Percentiles rank a stretch among this genome's conserved stretches.
Evolutionary conservation across 139 green algal genomes (phyloP).

Genomic region (Tetraselmis striata): DNA sequence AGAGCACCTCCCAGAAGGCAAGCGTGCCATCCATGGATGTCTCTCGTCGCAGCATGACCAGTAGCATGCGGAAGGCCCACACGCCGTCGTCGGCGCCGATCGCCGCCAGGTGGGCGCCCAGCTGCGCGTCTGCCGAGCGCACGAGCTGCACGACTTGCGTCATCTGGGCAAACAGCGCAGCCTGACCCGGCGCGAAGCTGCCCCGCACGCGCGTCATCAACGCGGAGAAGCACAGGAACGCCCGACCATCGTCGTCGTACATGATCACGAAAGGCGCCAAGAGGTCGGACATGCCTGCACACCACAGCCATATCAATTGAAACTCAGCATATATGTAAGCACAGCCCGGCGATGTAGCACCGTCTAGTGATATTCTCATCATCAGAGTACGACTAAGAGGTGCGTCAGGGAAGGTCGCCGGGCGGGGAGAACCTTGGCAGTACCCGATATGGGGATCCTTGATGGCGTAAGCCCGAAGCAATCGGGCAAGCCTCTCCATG

Average conservation of each 20-base stretch:
- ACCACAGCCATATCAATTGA: no score
- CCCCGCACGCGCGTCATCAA: not conserved
- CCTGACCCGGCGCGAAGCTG: not conserved
- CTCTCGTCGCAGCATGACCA: not conserved
- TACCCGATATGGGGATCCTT: not conserved
- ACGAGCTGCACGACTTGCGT: not conserved
- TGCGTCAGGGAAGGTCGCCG: no score
- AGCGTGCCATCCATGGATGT: not conserved
- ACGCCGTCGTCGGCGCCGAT: not conserved
- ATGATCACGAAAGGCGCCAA: not conserved
- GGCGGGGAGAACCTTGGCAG: not conserved
- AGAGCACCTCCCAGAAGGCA: not conserved
- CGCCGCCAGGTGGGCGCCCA: not conserved
- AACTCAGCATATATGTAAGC: no score
- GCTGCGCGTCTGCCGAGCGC: not conserved
- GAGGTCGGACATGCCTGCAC: not conserved
- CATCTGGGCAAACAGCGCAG: not conserved
- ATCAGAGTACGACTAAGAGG: no score
- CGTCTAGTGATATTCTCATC: no score
- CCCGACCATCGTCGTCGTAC: not conserved
- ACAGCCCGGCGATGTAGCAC: no score
- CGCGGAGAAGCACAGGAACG: not conserved
- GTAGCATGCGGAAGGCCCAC: not conserved
- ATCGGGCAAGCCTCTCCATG: not conserved
- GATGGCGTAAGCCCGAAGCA: not conserved